These are phyloP conservation scores for Fraxinus dipetala DNA, from an alignment of 305 asterid species.

Conservation along the genomic window DNA sequence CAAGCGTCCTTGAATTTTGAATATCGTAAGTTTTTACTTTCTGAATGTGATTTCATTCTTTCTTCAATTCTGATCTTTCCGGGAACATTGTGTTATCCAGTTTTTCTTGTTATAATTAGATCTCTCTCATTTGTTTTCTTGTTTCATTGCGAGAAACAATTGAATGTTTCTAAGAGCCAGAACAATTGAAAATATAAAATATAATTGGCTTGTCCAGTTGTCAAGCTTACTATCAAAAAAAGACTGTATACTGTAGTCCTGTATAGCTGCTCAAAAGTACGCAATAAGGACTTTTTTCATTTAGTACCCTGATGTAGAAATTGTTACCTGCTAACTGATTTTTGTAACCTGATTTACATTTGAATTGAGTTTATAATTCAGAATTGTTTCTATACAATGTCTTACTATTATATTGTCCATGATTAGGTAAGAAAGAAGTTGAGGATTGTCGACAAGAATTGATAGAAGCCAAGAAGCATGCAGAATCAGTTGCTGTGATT, in stretches of 20 bases:
- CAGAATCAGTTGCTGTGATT: conserved; percentile 67
- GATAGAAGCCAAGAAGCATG: conserved; percentile 58
- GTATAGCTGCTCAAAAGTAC: background rate
- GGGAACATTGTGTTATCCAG: background rate
- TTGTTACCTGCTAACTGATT: conserved; percentile 15
- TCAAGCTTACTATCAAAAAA: conserved; percentile 10
- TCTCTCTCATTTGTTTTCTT: conserved; percentile 8
- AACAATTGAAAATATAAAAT: background rate
- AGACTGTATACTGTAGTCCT: background rate
- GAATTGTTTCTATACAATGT: conserved; percentile 7
- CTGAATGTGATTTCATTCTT: conserved; percentile 1
- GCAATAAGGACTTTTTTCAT: background rate
- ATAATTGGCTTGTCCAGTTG: background rate
- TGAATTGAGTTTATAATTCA: background rate
- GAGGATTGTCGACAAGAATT: conserved; percentile 45
- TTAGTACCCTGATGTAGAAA: conserved; percentile 12
- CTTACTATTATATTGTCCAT: conserved; percentile 19
- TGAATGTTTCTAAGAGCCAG: conserved; percentile 7
- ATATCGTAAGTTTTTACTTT: conserved; percentile 49
- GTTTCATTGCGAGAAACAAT: conserved; percentile 14
- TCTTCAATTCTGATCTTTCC: conserved; percentile 5
- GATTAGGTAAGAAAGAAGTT: conserved; percentile 51
- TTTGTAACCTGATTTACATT: conserved; percentile 3
- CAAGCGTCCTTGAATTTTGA: conserved; percentile 58
- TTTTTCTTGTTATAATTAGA: background rate